Evolutionary conservation across 2,329 filamentous ascomycete genomes (phyloP).

Genomic region (Xylariomycetidae sp.): DNA sequence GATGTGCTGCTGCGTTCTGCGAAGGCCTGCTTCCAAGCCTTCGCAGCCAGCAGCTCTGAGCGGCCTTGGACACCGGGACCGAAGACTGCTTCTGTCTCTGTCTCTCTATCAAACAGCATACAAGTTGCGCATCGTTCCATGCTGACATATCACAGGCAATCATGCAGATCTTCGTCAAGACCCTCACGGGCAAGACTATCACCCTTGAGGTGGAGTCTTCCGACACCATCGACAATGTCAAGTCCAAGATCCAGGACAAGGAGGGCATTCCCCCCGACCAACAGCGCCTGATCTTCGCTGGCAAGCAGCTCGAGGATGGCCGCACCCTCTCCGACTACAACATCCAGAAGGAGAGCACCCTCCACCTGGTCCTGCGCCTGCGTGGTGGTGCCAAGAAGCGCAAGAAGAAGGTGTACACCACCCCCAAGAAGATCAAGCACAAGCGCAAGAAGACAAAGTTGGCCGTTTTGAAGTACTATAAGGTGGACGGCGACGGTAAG

Average conservation of each 20-base stretch:
- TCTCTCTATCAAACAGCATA: no score
- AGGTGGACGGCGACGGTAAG: conserved; percentile 99
- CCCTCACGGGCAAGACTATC: conserved; percentile 99
- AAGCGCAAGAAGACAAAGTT: conserved; percentile 99
- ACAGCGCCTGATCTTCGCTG: conserved; percentile 99
- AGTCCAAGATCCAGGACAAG: conserved; percentile 98
- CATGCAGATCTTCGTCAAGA: conserved; percentile 76
- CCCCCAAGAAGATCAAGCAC: conserved; percentile 99
- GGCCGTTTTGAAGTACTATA: conserved; percentile 99
- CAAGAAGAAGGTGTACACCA: conserved; percentile 99
- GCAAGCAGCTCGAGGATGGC: conserved; percentile 99
- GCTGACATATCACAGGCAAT: conserved; percentile 46
- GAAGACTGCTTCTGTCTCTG: no score
- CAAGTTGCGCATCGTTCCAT: no score
- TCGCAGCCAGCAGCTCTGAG: conserved; percentile 1
- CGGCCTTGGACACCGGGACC: not conserved
- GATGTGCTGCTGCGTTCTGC: no score
- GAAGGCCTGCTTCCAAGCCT: no score
- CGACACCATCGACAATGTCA: conserved; percentile 99
- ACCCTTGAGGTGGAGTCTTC: conserved; percentile 99
- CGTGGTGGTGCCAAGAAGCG: conserved; percentile 99
- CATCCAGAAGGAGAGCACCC: conserved; percentile 99
- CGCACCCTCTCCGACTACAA: conserved; percentile 99
- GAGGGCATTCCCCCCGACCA: conserved; percentile 99
- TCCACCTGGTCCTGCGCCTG: conserved; percentile 95